Conservation (phyloP, 805 yeast genomes). For the Spathaspora sp. region DNA sequence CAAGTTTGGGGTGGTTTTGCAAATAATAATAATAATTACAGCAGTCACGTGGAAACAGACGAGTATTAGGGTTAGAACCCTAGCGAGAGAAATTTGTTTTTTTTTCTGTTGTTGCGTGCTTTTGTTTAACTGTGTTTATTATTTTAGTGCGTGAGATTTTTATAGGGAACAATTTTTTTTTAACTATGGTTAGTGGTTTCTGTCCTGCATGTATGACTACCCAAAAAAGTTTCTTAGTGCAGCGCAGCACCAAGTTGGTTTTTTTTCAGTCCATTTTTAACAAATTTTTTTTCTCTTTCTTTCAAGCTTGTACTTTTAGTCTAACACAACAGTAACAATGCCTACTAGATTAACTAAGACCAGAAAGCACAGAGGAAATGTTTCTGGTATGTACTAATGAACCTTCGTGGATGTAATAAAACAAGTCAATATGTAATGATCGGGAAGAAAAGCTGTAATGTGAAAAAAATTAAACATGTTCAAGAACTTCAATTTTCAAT, state of each 20-base stretch:
- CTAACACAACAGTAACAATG: constrained; percentile 47
- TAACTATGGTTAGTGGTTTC: neutral
- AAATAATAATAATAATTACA: constrained; percentile 3
- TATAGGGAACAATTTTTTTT: neutral
- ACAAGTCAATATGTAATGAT: neutral
- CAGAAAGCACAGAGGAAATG: constrained; percentile 99
- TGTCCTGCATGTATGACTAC: neutral
- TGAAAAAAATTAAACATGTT: neutral
- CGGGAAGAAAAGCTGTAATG: neutral
- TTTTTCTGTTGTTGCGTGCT: neutral
- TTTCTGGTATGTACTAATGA: constrained; percentile 75
- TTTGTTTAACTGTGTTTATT: neutral
- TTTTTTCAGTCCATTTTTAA: neutral
- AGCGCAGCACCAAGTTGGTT: neutral
- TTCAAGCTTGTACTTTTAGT: constrained; percentile 1
- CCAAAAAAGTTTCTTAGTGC: neutral
- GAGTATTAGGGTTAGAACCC: constrained; percentile 1
- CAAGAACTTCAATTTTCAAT: neutral
- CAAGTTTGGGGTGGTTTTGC: constrained; percentile 56
- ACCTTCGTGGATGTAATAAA: neutral
- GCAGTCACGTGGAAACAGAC: constrained; percentile 1
- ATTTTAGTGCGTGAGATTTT: no score
- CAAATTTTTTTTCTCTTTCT: constrained; percentile 3
- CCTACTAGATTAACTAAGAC: constrained; percentile 99
- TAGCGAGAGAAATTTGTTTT: neutral